A percentile compares a stretch with the other conserved stretches of the same genome.
These are phyloP conservation scores for Limnanthes douglasii DNA, from an alignment of 345 rosid genomes.

Conservation along the genomic window DNA sequence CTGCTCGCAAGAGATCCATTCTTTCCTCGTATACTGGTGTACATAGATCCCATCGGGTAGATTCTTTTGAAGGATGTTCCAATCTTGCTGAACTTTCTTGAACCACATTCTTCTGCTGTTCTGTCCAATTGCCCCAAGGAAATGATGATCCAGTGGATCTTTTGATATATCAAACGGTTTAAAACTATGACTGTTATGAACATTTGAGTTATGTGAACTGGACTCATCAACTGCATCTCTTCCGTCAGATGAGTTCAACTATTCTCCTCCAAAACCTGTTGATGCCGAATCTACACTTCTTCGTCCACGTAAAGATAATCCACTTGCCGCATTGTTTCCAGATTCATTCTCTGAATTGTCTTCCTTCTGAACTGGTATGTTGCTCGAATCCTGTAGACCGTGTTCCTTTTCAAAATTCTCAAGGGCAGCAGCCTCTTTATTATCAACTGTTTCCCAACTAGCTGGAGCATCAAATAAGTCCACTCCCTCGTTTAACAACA, in stretches of 20 bases:
- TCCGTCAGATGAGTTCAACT: constrained; percentile 13
- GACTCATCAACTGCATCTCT: constrained; percentile 24
- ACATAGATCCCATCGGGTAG: constrained; percentile 12
- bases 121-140: constrained; percentile 50
- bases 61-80: constrained; percentile 6
- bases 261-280: constrained; percentile 21
- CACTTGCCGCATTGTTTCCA: constrained; percentile 65
- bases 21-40: constrained; percentile 7
- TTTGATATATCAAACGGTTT: constrained; percentile 64
- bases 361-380: too few species aligned
- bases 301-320: constrained; percentile 62
- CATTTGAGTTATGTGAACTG: constrained; percentile 26
- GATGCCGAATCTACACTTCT: constrained; percentile 29
- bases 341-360: constrained; percentile 24
- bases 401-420: constrained; percentile 66
- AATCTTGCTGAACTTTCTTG: constrained; percentile 8
- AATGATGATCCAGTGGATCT: constrained; percentile 82
- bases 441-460: constrained; percentile 93
- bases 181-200: constrained; percentile 27
- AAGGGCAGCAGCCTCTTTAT: constrained; percentile 44
- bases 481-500: constrained; percentile 94
- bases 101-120: constrained; percentile 45
- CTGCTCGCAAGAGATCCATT: constrained; percentile 9
- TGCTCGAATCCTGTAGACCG: too few species aligned
- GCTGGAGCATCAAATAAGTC: constrained; percentile 74